Evolutionary conservation across 1,284 basidiomycete species (phyloP).

Genomic region (Tylopilus orsonianus): DNA sequence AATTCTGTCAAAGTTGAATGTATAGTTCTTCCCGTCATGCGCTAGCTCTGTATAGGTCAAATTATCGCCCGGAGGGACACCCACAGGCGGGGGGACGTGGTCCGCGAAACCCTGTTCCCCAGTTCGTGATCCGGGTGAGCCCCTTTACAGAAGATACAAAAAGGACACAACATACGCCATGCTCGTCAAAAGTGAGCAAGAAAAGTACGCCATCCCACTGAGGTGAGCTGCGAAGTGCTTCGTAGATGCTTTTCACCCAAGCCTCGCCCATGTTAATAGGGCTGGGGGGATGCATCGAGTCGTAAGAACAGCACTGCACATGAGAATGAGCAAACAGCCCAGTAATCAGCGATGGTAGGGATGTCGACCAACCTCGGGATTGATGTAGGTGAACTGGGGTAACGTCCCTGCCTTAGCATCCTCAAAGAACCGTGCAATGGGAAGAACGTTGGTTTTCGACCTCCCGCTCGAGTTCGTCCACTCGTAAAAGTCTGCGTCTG

Average conservation of each 20-base stretch:
- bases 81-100: slow-evolving; percentile 26
- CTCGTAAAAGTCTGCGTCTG: slow-evolving; percentile 25
- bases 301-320: slow-evolving; percentile 24
- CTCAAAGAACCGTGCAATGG: slow-evolving; percentile 18
- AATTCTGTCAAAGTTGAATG: slow-evolving; percentile 27
- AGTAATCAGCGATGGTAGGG: too few species aligned
- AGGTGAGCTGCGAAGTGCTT: slow-evolving; percentile 25
- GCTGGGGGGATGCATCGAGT: slow-evolving; percentile 31
- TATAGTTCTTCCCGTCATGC: slow-evolving; percentile 22
- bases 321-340: too few species aligned
- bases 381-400: slow-evolving; percentile 29
- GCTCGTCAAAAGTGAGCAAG: slow-evolving; percentile 28
- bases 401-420: slow-evolving; percentile 25
- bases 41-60: slow-evolving; percentile 28
- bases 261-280: slow-evolving; percentile 29
- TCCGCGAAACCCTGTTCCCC: slow-evolving; percentile 24
- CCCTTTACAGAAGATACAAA: background rate
- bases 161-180: slow-evolving; percentile 17
- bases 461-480: slow-evolving; percentile 26
- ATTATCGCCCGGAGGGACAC: slow-evolving; percentile 25
- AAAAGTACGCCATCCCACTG: slow-evolving; percentile 25
- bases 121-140: background rate
- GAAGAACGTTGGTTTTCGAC: slow-evolving; percentile 18
- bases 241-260: slow-evolving; percentile 26
- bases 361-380: slow-evolving; percentile 31